Conservation (phyloP, 106 monocot species). For the Allium cepa region DNA sequence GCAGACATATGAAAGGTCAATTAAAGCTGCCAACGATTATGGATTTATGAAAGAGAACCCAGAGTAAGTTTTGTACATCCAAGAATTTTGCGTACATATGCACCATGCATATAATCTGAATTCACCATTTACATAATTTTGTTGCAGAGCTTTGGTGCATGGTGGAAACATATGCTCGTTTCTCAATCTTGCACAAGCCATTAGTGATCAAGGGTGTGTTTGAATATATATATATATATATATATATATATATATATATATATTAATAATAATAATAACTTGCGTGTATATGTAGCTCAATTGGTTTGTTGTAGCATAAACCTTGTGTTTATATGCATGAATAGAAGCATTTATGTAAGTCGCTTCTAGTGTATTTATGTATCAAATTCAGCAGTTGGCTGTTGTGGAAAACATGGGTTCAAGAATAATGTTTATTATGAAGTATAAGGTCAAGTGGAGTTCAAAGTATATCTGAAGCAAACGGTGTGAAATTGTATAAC, state of each 20-base stretch:
- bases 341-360: too few relatives aligned
- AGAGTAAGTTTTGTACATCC: constrained; percentile 50
- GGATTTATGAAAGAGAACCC: constrained; percentile 78
- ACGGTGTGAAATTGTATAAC: too few relatives aligned
- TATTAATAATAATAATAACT: background rate
- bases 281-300: background rate
- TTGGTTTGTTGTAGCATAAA: constrained; percentile 5
- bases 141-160: constrained; percentile 70
- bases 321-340: background rate
- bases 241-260: background rate
- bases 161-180: constrained; percentile 92
- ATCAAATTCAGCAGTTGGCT: too few relatives aligned
- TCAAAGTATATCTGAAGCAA: too few relatives aligned
- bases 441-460: too few relatives aligned
- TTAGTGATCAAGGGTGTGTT: constrained; percentile 94
- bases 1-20: constrained; percentile 84
- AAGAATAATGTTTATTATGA: too few relatives aligned
- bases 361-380: too few relatives aligned
- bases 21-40: constrained; percentile 90
- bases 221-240: constrained; percentile 8
- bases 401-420: too few relatives aligned
- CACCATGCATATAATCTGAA: background rate
- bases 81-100: background rate
- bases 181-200: constrained; percentile 92
- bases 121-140: background rate